phyloP scores from a whole-genome alignment of 2,329 filamentous ascomycete genomes.

The Phaeomoniella chlamydospora region DNA sequence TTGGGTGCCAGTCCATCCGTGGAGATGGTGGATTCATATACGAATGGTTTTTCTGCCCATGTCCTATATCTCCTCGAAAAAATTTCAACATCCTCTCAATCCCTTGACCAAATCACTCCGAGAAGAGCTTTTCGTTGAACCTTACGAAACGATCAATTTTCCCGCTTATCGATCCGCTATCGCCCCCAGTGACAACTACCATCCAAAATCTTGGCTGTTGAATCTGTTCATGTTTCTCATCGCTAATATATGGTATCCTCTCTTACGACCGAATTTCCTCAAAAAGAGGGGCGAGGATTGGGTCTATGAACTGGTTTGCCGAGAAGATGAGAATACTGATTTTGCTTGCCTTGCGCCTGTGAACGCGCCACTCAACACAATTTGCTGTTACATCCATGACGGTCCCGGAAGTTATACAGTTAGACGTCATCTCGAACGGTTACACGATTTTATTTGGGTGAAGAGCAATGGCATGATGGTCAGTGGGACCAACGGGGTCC shows the following conservation, averaged over 20 bases:
- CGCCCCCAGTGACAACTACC: conserved; percentile 67
- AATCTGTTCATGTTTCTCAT: conserved; percentile 66
- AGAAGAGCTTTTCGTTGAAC: conserved; percentile 68
- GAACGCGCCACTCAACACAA: conserved; percentile 78
- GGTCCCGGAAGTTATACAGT: conserved; percentile 61
- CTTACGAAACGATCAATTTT: conserved; percentile 69
- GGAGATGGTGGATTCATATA: conserved; percentile 98
- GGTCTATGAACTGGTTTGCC: conserved; percentile 68
- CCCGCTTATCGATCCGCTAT: conserved; percentile 68
- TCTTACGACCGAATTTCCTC: conserved; percentile 52
- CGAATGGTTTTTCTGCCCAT: conserved; percentile 92
- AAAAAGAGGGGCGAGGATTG: conserved; percentile 63
- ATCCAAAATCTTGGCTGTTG: conserved; percentile 77
- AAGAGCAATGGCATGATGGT: conserved; percentile 84
- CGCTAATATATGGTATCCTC: conserved; percentile 67
- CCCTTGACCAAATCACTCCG: conserved; percentile 58
- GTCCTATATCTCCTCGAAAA: conserved; percentile 76
- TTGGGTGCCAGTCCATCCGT: conserved; percentile 78
- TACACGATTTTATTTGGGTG: conserved; percentile 83
- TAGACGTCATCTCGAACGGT: conserved; percentile 60
- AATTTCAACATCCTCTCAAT: conserved; percentile 63
- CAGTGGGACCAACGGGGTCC: conserved; percentile 96
- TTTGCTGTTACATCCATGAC: conserved; percentile 72
- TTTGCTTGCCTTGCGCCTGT: conserved; percentile 79
- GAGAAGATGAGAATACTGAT: conserved; percentile 87